phyloP scores from a whole-genome alignment of 2,329 filamentous ascomycete genomes.

The Truncatella angustata region DNA sequence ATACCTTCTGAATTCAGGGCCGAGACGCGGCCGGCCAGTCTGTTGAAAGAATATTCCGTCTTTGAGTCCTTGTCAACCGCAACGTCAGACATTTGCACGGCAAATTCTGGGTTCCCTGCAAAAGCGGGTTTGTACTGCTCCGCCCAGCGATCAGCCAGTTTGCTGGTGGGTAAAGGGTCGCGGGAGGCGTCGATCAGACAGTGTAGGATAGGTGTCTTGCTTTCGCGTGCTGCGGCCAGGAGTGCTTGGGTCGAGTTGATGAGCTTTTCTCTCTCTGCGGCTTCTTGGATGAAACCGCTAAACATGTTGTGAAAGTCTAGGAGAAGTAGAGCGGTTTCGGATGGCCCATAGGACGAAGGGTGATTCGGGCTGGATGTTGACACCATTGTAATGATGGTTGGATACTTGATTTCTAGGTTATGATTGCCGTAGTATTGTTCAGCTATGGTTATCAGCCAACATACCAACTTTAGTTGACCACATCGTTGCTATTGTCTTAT shows the following conservation, averaged over 20 bases:
- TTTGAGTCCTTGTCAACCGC: background rate
- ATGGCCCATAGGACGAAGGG: constrained; percentile 8
- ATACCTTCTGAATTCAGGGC: constrained; percentile 11
- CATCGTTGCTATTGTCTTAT: background rate
- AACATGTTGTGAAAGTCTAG: constrained; percentile 16
- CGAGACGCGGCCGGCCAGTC: constrained; percentile 11
- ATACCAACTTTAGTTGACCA: background rate
- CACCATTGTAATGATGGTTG: background rate
- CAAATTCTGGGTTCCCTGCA: constrained; percentile 10
- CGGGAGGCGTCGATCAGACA: constrained; percentile 10
- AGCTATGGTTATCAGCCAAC: background rate
- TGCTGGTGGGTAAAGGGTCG: constrained; percentile 12
- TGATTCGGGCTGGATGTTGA: background rate
- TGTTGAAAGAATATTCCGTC: constrained; percentile 7
- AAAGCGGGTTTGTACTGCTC: constrained; percentile 12
- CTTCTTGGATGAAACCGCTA: constrained; percentile 10
- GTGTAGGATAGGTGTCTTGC: constrained; percentile 16
- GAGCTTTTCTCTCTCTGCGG: constrained; percentile 7
- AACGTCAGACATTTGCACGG: constrained; percentile 7
- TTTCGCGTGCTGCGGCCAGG: constrained; percentile 12
- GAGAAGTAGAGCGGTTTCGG: constrained; percentile 16
- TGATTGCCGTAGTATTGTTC: background rate
- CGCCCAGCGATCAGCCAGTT: constrained; percentile 11
- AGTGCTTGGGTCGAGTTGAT: constrained; percentile 11
- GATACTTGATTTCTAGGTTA: background rate